phyloP scores from a whole-genome alignment of 345 rosid genomes.

The Pistacia vera region DNA sequence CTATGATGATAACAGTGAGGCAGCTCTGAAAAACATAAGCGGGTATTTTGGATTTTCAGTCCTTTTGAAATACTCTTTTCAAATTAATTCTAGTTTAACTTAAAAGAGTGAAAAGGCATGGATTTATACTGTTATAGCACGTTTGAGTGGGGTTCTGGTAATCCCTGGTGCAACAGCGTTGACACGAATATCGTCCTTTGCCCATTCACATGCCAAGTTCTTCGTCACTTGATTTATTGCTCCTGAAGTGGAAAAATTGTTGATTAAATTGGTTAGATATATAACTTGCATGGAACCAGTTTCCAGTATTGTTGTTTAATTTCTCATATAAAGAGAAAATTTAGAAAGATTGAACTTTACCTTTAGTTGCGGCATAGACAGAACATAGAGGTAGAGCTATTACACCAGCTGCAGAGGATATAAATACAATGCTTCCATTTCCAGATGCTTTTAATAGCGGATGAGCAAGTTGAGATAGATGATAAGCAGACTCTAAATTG shows the following conservation, averaged over 20 bases:
- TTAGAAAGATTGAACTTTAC: conserved; percentile 16
- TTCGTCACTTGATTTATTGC: conserved; percentile 48
- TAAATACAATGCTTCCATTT: conserved; percentile 38
- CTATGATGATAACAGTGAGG: too few species aligned
- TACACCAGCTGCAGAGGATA: conserved; percentile 47
- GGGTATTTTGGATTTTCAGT: too few species aligned
- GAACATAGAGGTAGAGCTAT: conserved; percentile 28
- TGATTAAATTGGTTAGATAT: neutral
- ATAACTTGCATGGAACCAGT: neutral
- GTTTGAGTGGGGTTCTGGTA: conserved; percentile 27
- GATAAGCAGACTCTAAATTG: neutral
- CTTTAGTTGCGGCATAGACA: conserved; percentile 47
- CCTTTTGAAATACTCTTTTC: too few species aligned
- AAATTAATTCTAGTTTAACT: too few species aligned
- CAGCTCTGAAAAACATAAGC: too few species aligned
- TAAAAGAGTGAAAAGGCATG: too few species aligned
- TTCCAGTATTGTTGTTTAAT: neutral
- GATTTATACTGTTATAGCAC: too few species aligned
- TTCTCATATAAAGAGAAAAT: neutral
- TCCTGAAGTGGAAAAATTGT: conserved; percentile 19
- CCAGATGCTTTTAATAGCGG: conserved; percentile 36
- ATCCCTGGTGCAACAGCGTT: conserved; percentile 47
- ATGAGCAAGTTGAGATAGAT: neutral
- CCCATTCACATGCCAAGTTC: conserved; percentile 61
- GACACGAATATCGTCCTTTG: conserved; percentile 45